Base-by-base conservation (phyloP, 192 early-diverging fungal species). In the Podila epigama region DNA sequence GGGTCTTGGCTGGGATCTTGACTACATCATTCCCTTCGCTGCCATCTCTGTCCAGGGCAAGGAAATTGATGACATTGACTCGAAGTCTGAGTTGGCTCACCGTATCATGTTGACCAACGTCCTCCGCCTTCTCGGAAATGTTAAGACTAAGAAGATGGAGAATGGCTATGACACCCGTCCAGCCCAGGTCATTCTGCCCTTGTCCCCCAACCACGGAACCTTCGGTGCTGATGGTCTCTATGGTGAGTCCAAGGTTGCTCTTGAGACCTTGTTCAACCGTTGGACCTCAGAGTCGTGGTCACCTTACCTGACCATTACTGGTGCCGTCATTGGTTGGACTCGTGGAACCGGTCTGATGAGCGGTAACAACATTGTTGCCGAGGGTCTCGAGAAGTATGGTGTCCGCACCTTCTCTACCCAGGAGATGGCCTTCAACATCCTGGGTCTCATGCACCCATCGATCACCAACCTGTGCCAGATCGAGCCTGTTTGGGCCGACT, bases 241-340 rank as follows among this genome's bases (percentile, higher is more conserved):
- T 81, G 86, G 89, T 58, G 96, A 98, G 78, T 93, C 95, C 63
- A 98, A 98, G 89, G 89, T 97, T 70, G 91, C 88, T 25, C 87
- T 98, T 33, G 96, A 98, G 83, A 95, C 95, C 35, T 81, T 97
- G 63, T 83, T 98, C 66, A 92, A 92, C 87, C 87, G 95, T 60
- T 98, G 93, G 93, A 86, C 92, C 56, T 89, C 95, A 36, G 96
- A 98, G 81, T 84, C 81, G 48, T 98, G 96, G 96, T 85, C 89
- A 52, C 80, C 84, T 57, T 96, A 97, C 84, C 70, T 98, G 53
- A 87, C 92, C 34, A 89, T 98, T 48, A 84, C 94, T 41, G 96
- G 95, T 60, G 94, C 95, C 36, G 93, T 94, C 27, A 98, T 98
- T 79, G 96, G 96, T 18, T 98, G 96, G 96, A 98, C 96, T 44